A percentile compares a stretch with the other conserved stretches of the same genome.
phyloP scores from a whole-genome alignment of 2,329 filamentous ascomycete genomes.

The Emmonsiellopsis sp. region DNA sequence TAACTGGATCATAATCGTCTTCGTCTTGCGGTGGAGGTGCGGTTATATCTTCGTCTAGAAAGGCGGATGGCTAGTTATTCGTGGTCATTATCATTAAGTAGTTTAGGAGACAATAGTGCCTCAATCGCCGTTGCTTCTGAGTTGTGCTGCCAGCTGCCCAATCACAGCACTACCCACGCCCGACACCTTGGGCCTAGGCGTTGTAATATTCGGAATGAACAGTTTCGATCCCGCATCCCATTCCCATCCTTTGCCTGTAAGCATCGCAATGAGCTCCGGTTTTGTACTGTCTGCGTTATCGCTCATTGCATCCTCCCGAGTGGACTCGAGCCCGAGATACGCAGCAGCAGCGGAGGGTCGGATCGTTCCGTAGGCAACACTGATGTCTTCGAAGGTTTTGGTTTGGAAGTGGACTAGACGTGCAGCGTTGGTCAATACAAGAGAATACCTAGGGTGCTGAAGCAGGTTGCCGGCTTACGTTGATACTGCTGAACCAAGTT shows the following conservation, averaged over 20 bases:
- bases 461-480: constrained; percentile 16
- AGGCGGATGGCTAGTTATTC: not conserved
- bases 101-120: not conserved
- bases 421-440: not conserved
- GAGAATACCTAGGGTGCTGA: not conserved
- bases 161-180: constrained; percentile 18
- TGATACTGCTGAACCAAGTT: constrained; percentile 26
- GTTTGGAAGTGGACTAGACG: constrained; percentile 27
- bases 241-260: constrained; percentile 28
- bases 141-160: constrained; percentile 23
- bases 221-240: constrained; percentile 27
- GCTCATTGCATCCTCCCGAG: constrained; percentile 8
- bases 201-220: constrained; percentile 24
- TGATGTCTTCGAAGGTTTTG: constrained; percentile 28
- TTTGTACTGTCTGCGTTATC: constrained; percentile 17
- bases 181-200: constrained; percentile 9
- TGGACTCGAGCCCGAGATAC: constrained; percentile 27
- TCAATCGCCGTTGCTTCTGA: constrained; percentile 21
- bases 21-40: not conserved
- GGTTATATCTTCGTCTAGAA: not conserved
- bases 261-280: constrained; percentile 20
- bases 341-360: constrained; percentile 24
- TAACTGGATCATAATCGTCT: not conserved
- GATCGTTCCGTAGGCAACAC: constrained; percentile 31
- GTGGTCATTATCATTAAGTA: not conserved